phyloP scores from a whole-genome alignment of 2,329 filamentous ascomycete species.

The Fusarium albidum region DNA sequence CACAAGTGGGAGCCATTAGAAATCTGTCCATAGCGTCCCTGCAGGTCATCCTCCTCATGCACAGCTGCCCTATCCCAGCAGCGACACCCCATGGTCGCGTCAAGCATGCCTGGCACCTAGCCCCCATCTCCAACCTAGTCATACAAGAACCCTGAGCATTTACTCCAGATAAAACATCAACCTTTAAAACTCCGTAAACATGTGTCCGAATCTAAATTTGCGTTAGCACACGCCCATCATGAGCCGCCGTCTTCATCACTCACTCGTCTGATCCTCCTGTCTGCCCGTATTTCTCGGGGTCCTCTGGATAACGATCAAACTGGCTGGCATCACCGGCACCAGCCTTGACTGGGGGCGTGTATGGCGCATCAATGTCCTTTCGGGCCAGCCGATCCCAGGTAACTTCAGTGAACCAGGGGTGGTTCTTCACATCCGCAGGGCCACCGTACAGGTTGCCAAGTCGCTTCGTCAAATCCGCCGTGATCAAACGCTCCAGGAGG shows the following conservation, averaged over 20 bases:
- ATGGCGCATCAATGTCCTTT: slow-evolving; percentile 98
- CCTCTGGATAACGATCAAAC: slow-evolving; percentile 98
- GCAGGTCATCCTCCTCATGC: background rate
- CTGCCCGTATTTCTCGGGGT: slow-evolving; percentile 89
- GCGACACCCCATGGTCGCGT: slow-evolving; percentile 13
- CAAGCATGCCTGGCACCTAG: slow-evolving; percentile 20
- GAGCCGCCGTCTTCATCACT: slow-evolving; percentile 47
- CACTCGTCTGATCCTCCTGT: slow-evolving; percentile 81
- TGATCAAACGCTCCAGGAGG: slow-evolving; percentile 91
- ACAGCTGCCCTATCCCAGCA: background rate
- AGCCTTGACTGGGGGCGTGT: slow-evolving; percentile 93
- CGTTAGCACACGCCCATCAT: slow-evolving; percentile 22
- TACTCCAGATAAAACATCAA: slow-evolving; percentile 19
- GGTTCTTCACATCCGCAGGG: slow-evolving; percentile 90
- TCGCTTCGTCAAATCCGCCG: slow-evolving; percentile 91
- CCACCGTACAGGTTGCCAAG: slow-evolving; percentile 94
- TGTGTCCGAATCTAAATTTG: slow-evolving; percentile 68
- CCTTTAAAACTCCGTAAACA: slow-evolving; percentile 78
- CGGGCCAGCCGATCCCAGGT: slow-evolving; percentile 94
- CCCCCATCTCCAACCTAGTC: slow-evolving; percentile 20
- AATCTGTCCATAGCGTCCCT: slow-evolving; percentile 5
- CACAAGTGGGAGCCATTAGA: background rate
- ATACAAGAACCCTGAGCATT: slow-evolving; percentile 26
- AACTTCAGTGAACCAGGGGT: slow-evolving; percentile 96
- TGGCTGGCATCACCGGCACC: slow-evolving; percentile 95